These are phyloP conservation scores for Effrenium voratum DNA, from an alignment of 73 alveolate genomes.

Conservation along the genomic window DNA sequence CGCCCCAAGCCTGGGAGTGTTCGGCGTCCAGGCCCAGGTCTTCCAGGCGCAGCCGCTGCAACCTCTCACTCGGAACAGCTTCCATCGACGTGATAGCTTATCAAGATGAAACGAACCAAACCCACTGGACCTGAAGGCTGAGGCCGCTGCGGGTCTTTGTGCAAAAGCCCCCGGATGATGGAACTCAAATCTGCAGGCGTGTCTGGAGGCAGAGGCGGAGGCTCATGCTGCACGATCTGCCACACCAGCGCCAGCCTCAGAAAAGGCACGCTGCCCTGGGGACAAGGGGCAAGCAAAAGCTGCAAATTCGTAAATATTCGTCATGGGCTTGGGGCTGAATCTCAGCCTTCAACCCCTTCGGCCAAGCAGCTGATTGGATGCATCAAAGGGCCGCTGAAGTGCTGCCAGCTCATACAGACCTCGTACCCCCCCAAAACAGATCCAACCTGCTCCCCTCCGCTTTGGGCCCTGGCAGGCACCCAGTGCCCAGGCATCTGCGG, in stretches of 20 bases:
- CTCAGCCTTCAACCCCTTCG: background rate
- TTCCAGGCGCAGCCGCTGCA: slow-evolving; percentile 59
- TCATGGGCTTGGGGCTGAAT: background rate
- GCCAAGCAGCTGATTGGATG: slow-evolving; percentile 95
- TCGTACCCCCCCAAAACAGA: background rate
- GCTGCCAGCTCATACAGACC: slow-evolving; percentile 96
- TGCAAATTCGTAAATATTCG: too few relatives aligned
- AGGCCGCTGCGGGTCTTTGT: slow-evolving; percentile 50
- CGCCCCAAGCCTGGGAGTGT: too few relatives aligned
- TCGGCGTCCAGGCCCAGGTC: slow-evolving; percentile 45
- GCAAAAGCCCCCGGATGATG: slow-evolving; percentile 55
- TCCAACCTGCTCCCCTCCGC: background rate
- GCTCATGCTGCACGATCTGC: slow-evolving; percentile 95
- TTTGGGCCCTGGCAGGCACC: slow-evolving; percentile 95
- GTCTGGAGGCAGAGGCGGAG: slow-evolving; percentile 74
- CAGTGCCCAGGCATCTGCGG: slow-evolving; percentile 97
- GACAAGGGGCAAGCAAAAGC: background rate
- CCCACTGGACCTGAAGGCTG: background rate
- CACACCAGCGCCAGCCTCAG: slow-evolving; percentile 95
- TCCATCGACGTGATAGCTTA: background rate
- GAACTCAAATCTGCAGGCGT: slow-evolving; percentile 34
- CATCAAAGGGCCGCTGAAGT: slow-evolving; percentile 97
- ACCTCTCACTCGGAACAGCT: background rate
- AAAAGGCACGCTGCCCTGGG: background rate
- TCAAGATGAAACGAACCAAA: background rate